Evolutionary conservation across 345 rosid species (phyloP), one percentile per base, ranked within the genome.

Genomic region (Theobroma cacao): DNA sequence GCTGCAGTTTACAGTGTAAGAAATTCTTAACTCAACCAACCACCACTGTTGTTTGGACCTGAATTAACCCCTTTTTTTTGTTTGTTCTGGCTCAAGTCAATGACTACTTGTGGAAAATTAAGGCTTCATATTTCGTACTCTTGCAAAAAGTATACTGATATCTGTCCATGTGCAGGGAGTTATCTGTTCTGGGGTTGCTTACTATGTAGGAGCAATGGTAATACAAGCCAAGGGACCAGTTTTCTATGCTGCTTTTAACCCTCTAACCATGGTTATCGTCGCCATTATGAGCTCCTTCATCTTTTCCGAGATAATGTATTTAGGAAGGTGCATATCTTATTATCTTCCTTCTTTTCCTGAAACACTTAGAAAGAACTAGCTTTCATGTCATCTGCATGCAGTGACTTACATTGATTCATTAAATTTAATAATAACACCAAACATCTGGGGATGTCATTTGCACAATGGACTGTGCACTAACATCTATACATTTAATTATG

Each of bases 1-100:
- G 91, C 97, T 5, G 91, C 86, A 22, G 83, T 89, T 73, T 94
- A 92, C 84, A 83, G 88, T 75, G 98, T 94, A 89, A 90, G 97
- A 66, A 74, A 64, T 22, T 62, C 31, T 10, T 24, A 24, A n/a
- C 28, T 53, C 20, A 31, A 3, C 17, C 17, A 12, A 26, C 63
- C 7, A 43, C 10, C 9, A 58, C 3, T 9, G 4, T 1, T 53
- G 8, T n/a, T 7, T n/a, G 12, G 28, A 55, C 22, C 22, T 53
- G 22, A 52, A 18, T 53, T 53, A 53, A 53, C 26, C 59, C 3
- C 12, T 20, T 53, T 50, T 0, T 41, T 47, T 47, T 47, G 0
- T 43, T 12, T 12, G 14, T 43, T 12, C 15, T 2, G 48, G 14
- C 4, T 10, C 10, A 43, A 43, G 12, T 43, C 2, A 1, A 43